Evolutionary conservation across 225 moss, liverwort and hornwort species (phyloP).

Genomic region (Marchantia paleacea): DNA sequence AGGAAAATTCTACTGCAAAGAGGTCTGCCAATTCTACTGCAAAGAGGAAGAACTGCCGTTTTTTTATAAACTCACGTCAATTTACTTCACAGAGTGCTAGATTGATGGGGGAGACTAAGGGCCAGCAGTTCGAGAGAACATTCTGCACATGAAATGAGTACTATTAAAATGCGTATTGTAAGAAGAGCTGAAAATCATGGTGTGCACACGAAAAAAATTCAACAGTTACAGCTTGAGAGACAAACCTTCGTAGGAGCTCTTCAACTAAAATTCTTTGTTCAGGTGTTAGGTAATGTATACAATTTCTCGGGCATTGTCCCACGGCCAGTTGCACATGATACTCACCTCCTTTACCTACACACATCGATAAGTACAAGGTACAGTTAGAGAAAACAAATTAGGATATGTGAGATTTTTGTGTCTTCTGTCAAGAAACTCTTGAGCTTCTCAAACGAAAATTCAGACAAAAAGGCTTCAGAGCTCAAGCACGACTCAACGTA

Average conservation of each 20-base stretch:
- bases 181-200: not conserved
- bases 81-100: not conserved
- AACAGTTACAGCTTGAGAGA: not conserved
- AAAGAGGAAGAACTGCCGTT: not conserved
- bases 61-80: not conserved
- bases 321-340: conserved; percentile 90
- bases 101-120: not conserved
- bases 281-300: conserved; percentile 88
- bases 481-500: not conserved
- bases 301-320: conserved; percentile 93
- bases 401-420: not conserved
- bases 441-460: not conserved
- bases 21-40: not conserved
- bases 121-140: not conserved
- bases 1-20: not conserved
- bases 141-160: not conserved
- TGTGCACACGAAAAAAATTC: not conserved
- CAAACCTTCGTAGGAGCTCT: conserved; percentile 63
- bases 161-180: no score
- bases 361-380: not conserved
- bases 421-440: not conserved
- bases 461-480: not conserved
- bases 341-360: conserved; percentile 61
- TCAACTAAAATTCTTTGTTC: conserved; percentile 69
- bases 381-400: not conserved